A percentile compares a stretch with the other conserved stretches of the same genome.
Conservation (phyloP, 2,329 filamentous ascomycete genomes). For the Aspergillus spinulosporus region DNA sequence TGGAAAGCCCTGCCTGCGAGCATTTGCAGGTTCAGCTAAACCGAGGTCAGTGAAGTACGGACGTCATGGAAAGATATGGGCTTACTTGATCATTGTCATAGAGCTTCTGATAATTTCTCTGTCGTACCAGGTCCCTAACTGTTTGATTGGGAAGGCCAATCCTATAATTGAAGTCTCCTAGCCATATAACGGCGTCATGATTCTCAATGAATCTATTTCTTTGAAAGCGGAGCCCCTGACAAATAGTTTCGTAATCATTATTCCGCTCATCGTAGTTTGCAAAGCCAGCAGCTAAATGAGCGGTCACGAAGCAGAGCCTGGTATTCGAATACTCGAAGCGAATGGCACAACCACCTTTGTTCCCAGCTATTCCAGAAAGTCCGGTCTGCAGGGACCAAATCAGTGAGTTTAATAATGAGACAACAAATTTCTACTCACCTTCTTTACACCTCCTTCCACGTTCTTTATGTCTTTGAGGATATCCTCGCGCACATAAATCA, state of each 20-base stretch:
- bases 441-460: constrained; percentile 93
- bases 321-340: constrained; percentile 93
- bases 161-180: constrained; percentile 97
- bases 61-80: neutral
- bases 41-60: constrained; percentile 16
- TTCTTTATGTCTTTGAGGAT: constrained; percentile 84
- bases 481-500: constrained; percentile 83
- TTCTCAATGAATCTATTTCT: constrained; percentile 88
- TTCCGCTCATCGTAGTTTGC: constrained; percentile 96
- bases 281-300: constrained; percentile 93
- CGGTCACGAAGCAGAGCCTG: constrained; percentile 90
- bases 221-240: constrained; percentile 84
- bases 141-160: constrained; percentile 81
- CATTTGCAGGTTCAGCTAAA: constrained; percentile 92
- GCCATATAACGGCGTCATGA: constrained; percentile 88
- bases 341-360: constrained; percentile 96
- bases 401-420: neutral
- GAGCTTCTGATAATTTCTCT: constrained; percentile 71
- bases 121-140: constrained; percentile 71
- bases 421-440: constrained; percentile 48
- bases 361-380: constrained; percentile 94
- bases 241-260: constrained; percentile 86
- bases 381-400: constrained; percentile 56
- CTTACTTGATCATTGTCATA: constrained; percentile 86
- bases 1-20: constrained; percentile 84